Base-by-base conservation (phyloP, 352 stramenopile species). In the Pythium aristosporum region DNA sequence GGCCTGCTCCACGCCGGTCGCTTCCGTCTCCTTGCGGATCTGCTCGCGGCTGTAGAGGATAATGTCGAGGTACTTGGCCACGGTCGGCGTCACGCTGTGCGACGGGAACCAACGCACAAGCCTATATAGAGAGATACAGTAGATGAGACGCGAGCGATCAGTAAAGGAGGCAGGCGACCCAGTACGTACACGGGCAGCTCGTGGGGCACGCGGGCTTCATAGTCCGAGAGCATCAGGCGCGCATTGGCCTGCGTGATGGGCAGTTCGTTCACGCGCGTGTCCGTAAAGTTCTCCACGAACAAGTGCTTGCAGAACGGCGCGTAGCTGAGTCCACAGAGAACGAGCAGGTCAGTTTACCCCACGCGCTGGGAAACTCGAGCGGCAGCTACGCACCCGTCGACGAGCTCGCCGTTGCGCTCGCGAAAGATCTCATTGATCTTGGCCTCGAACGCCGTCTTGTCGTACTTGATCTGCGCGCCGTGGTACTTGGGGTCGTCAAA, bases 231-330 rank as follows among this genome's bases (percentile, higher is more conserved):
- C 48, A 99, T 75, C 58, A 98, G 84, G 41, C 87, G 77, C 72
- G 93, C 80, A 73, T 99, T 99, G 42, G 96, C 91, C 52, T 88
- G 71, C n/a, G 90, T 99, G 67, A 99, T 98, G 1, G 83, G 72
- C 59, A 98, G 78, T 55, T 79, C 94, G 32, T 92, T 95, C 73
- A 96, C 89, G 51, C 85, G 82, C 50, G 87, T 86, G 42, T 91
- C 86, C 23, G 84, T 92, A 68, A 97, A 97, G 79, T 99, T 99
- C 20, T 92, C 79, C 34, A 99, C 73, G 71, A 99, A 99, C 34
- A 99, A 57, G 78, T 99, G 97, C 85, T 99, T 99, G 82, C 97
- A 99, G 80, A 99, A 99, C 34, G 97, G 94, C 56, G 97, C 97
- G 72, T 99, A 99, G 23, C 92, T 97, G 37, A 21, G 10, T 7